A percentile compares a stretch with the other conserved stretches of the same genome.
Evolutionary conservation across 2,329 filamentous ascomycete genomes (phyloP).

Genomic region (Pyricularia sp.): DNA sequence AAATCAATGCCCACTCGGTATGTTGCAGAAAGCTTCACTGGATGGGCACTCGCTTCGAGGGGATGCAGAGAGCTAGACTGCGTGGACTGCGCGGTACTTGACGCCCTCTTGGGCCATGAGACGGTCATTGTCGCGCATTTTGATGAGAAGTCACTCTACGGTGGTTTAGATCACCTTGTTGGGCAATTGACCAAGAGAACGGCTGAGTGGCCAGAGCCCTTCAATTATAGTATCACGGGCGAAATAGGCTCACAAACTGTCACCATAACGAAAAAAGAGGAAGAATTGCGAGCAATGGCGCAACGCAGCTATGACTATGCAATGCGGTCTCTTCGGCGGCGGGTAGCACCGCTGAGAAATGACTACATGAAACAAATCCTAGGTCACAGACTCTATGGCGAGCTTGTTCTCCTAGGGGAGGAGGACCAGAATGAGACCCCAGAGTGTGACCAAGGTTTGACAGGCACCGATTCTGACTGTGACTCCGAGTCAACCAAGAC

Average conservation of each 20-base stretch:
- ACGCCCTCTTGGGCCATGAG: background rate
- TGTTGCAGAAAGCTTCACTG: background rate
- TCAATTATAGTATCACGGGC: background rate
- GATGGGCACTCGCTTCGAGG: background rate
- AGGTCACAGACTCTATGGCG: background rate
- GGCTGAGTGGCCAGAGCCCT: background rate
- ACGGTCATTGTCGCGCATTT: background rate
- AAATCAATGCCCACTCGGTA: background rate
- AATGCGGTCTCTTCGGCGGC: background rate
- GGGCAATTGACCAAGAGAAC: background rate
- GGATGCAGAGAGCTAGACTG: background rate
- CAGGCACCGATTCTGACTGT: too few relatives aligned
- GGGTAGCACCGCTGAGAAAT: background rate
- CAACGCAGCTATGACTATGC: background rate
- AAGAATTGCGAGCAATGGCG: background rate
- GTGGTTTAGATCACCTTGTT: background rate
- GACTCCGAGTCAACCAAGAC: too few relatives aligned
- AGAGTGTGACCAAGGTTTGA: too few relatives aligned
- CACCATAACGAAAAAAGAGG: background rate
- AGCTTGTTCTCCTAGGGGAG: background rate
- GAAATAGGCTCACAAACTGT: background rate
- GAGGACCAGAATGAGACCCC: background rate
- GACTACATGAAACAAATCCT: background rate
- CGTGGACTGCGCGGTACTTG: background rate
- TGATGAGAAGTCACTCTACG: background rate